Evolutionary conservation across 306 rosid species (phyloP), one percentile per base, ranked within the genome.

Genomic region (Chamaecrista fasciculata): DNA sequence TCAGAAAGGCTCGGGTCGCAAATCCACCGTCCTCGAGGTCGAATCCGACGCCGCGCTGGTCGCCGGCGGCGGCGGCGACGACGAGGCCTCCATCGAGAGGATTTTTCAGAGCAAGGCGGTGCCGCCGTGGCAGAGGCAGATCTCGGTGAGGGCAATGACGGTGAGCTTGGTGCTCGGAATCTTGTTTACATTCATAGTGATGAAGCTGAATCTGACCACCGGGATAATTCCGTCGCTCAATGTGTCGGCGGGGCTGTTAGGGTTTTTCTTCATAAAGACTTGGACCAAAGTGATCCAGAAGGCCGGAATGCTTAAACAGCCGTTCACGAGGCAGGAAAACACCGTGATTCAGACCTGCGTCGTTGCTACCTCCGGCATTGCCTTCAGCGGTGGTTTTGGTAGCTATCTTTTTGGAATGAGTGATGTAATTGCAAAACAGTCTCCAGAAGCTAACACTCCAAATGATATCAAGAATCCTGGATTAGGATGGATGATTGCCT

Each of bases 331-430:
- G 8, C 87, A 83, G 5, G 87, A 83, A 80, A 83, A 83, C 11
- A 79, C 86, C 1, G 84, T 83, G 2, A 79, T 83, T 23, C 86
- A 83, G 16, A 83, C 86, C 8, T 79, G 82, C 51, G 84, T 83
- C 40, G 84, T 83, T 3, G 80, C 84, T 4, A 7, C 80, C 11
- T 15, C 80, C 26, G 84, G 87, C 68, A 76, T 83, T 61, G 87
- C 87, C 0, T 79, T 76, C 31, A 83, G 84, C 31, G 84, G 87
- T 39, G 87, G 87, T 7, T 83, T 76, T 70, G 87, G 87, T 31
- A 70, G 76, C 73, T 80, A 83, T 75, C 69, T 83, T 31, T 83
- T 80, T 70, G 87, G 42, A 47, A 83, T 83, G 87, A 83, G 85
- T 62, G 66, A 76, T 37, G 26, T 23, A 3, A 2, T 83, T 66